Percentiles rank a stretch among this genome's conserved stretches.
phyloP scores from a whole-genome alignment of 495 filamentous ascomycete species.

The Lichina pygmaea region DNA sequence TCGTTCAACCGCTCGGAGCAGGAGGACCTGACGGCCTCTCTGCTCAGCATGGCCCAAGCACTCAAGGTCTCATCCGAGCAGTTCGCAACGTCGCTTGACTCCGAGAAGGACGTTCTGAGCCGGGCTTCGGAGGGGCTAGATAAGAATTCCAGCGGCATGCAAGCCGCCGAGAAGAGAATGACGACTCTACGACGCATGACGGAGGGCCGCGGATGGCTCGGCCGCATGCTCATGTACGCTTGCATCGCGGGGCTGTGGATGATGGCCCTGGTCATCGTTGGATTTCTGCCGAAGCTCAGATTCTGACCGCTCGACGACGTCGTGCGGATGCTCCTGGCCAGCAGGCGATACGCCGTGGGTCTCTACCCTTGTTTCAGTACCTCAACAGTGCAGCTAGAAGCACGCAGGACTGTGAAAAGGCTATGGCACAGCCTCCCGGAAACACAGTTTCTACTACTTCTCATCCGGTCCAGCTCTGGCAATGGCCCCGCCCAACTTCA shows the following conservation, averaged over 20 bases:
- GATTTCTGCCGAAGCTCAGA: slow-evolving; percentile 58
- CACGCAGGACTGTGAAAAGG: too few species aligned
- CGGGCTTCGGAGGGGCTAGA: slow-evolving; percentile 48
- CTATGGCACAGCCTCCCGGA: too few species aligned
- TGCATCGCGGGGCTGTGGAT: slow-evolving; percentile 61
- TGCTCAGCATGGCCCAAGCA: slow-evolving; percentile 47
- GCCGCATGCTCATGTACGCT: slow-evolving; percentile 55
- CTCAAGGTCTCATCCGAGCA: slow-evolving; percentile 48
- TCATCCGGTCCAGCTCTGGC: too few species aligned
- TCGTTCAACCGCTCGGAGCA: slow-evolving; percentile 52
- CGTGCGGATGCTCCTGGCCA: too few species aligned
- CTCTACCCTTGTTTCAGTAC: too few species aligned
- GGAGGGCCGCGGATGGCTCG: slow-evolving; percentile 74
- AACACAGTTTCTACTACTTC: too few species aligned
- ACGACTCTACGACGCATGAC: slow-evolving; percentile 43
- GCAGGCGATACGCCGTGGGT: too few species aligned
- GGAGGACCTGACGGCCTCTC: slow-evolving; percentile 54
- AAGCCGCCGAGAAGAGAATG: slow-evolving; percentile 47
- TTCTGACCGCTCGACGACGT: slow-evolving; percentile 23
- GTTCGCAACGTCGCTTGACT: slow-evolving; percentile 41
- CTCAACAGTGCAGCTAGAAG: too few species aligned
- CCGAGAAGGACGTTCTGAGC: slow-evolving; percentile 42
- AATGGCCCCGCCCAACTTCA: too few species aligned
- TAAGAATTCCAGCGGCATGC: slow-evolving; percentile 44
- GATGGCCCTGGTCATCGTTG: slow-evolving; percentile 45